A percentile compares a stretch with the other conserved stretches of the same genome.
These are phyloP conservation scores for Epichloe hybrida DNA, from an alignment of 2,329 filamentous ascomycete species.

Conservation along the genomic window DNA sequence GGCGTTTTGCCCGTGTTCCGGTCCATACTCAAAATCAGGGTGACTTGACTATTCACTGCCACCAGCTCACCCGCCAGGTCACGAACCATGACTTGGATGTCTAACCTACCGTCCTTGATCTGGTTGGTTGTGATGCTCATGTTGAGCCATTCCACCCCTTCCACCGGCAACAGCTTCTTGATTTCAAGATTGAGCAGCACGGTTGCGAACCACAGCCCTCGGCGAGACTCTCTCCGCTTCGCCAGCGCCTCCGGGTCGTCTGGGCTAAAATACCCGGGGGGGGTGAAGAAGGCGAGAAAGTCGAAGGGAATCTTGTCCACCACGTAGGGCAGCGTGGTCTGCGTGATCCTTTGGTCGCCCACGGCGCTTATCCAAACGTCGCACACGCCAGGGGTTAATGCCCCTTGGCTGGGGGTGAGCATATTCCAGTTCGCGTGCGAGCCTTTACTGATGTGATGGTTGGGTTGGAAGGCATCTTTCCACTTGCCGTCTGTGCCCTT, in stretches of 20 bases:
- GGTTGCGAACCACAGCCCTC: constrained; percentile 63
- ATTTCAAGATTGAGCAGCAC: constrained; percentile 62
- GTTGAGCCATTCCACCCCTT: constrained; percentile 61
- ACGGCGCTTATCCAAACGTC: constrained; percentile 47
- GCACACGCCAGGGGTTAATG: constrained; percentile 7
- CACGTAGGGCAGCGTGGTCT: constrained; percentile 50
- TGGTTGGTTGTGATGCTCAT: constrained; percentile 50
- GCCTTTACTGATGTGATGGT: constrained; percentile 15
- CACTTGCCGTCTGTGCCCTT: constrained; percentile 8
- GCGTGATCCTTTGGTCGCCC: constrained; percentile 47
- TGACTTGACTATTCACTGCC: constrained; percentile 15
- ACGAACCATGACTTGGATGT: constrained; percentile 52
- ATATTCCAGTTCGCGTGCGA: constrained; percentile 16
- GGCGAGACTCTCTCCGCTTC: constrained; percentile 7
- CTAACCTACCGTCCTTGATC: constrained; percentile 58
- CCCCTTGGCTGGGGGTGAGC: constrained; percentile 13
- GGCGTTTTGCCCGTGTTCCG: constrained; percentile 4
- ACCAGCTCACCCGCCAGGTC: constrained; percentile 28
- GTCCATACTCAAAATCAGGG: constrained; percentile 9
- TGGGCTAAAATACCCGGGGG: background rate
- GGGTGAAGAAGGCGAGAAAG: constrained; percentile 1
- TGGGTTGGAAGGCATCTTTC: constrained; percentile 6
- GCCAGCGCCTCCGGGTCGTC: background rate
- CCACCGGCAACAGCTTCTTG: constrained; percentile 54
- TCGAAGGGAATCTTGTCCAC: constrained; percentile 43